phyloP scores from a whole-genome alignment of 352 stramenopile genomes.

The Pythium guiyangense region DNA sequence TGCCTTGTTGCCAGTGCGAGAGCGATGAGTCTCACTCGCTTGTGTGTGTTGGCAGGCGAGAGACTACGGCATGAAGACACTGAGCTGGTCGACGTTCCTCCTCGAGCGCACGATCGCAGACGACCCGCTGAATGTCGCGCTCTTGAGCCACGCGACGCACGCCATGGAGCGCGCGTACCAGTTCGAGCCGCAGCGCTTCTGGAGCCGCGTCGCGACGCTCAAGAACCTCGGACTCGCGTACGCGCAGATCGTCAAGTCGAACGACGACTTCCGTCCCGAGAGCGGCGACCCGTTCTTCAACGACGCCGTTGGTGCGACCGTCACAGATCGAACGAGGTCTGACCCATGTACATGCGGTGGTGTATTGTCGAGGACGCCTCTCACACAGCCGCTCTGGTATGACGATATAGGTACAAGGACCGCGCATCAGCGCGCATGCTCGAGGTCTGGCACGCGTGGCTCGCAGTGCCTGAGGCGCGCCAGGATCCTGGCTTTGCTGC shows the following conservation, averaged over 20 bases:
- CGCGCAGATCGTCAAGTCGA: slow-evolving; percentile 90
- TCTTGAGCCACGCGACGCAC: slow-evolving; percentile 68
- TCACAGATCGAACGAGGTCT: slow-evolving; percentile 38
- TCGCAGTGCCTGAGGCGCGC: slow-evolving; percentile 39
- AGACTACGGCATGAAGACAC: slow-evolving; percentile 68
- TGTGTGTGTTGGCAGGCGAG: slow-evolving; percentile 35
- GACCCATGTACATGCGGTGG: too few species aligned
- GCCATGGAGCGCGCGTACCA: slow-evolving; percentile 66
- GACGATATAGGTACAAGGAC: slow-evolving; percentile 54
- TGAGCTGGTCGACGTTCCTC: slow-evolving; percentile 84
- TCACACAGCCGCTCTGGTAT: too few species aligned
- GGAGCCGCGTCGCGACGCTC: slow-evolving; percentile 49
- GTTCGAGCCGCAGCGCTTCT: slow-evolving; percentile 64
- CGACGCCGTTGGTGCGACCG: slow-evolving; percentile 27
- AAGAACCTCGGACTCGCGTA: slow-evolving; percentile 95
- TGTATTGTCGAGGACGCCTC: too few species aligned
- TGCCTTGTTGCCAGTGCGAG: too few species aligned
- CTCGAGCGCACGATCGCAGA: slow-evolving; percentile 82
- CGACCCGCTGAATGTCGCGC: slow-evolving; percentile 51
- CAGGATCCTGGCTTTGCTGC: slow-evolving; percentile 42
- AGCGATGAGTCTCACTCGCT: slow-evolving; percentile 5
- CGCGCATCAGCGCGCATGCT: slow-evolving; percentile 59
- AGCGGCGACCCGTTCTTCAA: slow-evolving; percentile 49
- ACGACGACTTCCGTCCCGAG: slow-evolving; percentile 28
- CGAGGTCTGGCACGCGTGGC: slow-evolving; percentile 61